Evolutionary conservation across 176 grass and related monocot genomes (phyloP).

Genomic region (Zoysia japonica): DNA sequence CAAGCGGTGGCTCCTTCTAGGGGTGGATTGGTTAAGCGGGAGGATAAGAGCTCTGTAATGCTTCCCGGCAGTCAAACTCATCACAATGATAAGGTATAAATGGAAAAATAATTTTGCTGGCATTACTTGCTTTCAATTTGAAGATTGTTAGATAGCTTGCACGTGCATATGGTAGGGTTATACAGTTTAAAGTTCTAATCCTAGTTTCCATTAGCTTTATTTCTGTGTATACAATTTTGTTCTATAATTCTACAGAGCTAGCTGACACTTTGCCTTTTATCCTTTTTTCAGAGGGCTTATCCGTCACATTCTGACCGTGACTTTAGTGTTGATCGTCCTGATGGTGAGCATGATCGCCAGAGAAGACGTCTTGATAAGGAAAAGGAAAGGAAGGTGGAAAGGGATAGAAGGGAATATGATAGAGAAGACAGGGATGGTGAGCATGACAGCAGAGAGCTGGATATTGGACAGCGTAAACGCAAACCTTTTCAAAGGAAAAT

Average conservation of each 20-base stretch:
- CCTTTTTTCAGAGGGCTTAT: slow-evolving; percentile 76
- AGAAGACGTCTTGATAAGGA: slow-evolving; percentile 77
- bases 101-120: not conserved
- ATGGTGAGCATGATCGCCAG: slow-evolving; percentile 82
- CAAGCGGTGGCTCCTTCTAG: slow-evolving; percentile 56
- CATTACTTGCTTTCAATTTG: slow-evolving; percentile 9
- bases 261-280: slow-evolving; percentile 3
- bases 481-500: slow-evolving; percentile 52
- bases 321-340: slow-evolving; percentile 82
- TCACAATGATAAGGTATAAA: slow-evolving; percentile 76
- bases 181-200: not conserved
- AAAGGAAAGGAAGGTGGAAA: slow-evolving; percentile 83
- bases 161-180: slow-evolving; percentile 1
- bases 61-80: slow-evolving; percentile 47
- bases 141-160: not conserved
- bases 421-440: slow-evolving; percentile 87
- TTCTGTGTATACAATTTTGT: not conserved
- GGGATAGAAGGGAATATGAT: slow-evolving; percentile 74
- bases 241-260: slow-evolving; percentile 6
- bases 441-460: slow-evolving; percentile 73
- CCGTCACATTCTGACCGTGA: slow-evolving; percentile 66
- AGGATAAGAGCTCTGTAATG: slow-evolving; percentile 72
- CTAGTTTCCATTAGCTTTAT: slow-evolving; percentile 5
- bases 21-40: slow-evolving; percentile 48
- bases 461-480: slow-evolving; percentile 53